phyloP scores from a whole-genome alignment of 1,139 yeast genomes.

The Suhomyces chickasaworum region DNA sequence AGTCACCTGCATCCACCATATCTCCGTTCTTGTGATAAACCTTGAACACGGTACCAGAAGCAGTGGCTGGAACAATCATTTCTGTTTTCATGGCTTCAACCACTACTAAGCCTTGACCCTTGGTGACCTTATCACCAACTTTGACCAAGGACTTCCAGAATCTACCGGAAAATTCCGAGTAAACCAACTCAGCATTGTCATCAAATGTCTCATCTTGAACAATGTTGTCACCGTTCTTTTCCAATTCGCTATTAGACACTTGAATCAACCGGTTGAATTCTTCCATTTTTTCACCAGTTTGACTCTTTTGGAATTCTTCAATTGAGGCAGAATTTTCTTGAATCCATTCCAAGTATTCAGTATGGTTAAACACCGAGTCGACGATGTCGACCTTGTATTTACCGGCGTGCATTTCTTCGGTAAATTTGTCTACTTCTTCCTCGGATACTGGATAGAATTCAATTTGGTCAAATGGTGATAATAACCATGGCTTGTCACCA shows the following conservation, averaged over 20 bases:
- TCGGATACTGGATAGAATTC: conserved; percentile 92
- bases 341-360: conserved; percentile 76
- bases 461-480: conserved; percentile 89
- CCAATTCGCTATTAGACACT: conserved; percentile 77
- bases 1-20: conserved; percentile 94
- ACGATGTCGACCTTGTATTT: conserved; percentile 71
- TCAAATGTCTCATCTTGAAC: conserved; percentile 56
- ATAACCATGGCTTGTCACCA: conserved; percentile 78
- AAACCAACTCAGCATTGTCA: conserved; percentile 78
- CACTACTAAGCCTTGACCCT: conserved; percentile 80
- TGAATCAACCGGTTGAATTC: conserved; percentile 85
- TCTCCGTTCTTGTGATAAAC: conserved; percentile 84
- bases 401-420: conserved; percentile 81
- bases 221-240: conserved; percentile 44
- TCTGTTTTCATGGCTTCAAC: conserved; percentile 99
- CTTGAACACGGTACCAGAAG: conserved; percentile 74
- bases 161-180: conserved; percentile 92
- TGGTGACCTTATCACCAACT: conserved; percentile 75
- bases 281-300: conserved; percentile 77
- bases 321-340: conserved; percentile 72
- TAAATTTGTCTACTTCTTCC: conserved; percentile 68
- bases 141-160: conserved; percentile 91
- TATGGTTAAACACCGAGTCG: conserved; percentile 81
- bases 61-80: conserved; percentile 80
- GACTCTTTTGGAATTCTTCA: conserved; percentile 63